Base-by-base conservation (phyloP, 495 filamentous ascomycete species). In the Penicillium diatomitis region DNA sequence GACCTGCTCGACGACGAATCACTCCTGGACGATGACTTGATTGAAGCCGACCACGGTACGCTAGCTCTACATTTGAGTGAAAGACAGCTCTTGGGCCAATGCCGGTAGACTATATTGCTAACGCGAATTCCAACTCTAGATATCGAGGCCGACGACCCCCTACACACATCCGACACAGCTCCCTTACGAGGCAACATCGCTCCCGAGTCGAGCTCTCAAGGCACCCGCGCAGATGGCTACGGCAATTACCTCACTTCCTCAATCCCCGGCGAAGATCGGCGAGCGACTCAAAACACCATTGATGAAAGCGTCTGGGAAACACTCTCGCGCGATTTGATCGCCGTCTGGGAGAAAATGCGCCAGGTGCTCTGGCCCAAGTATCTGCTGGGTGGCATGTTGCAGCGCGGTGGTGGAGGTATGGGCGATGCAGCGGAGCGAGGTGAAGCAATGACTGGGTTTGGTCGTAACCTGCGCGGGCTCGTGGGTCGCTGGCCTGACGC, bases 281-380 rank as follows among this genome's bases (percentile, higher is more conserved):
- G 86, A 46, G 90, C 94, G 37, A 81, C 88, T 8, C 81, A 80
- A 48, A 94, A 92, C 70, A 99, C 92, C 39, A 94, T 99, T 66
- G 94, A 97, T 68, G 92, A 99, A 68, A 86, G 77, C 6, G 92
- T 97, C 41, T 97, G 91, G 92, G 85, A 90, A 31, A 99, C 92
- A 8, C 71, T 99, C 48, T 85, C 85, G 38, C 84, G 92, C 47
- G 92, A 99, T 65, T 71, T 97, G 58, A 65, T 90, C 11, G 92
- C 90, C 37, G 88, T 97, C 29, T 97, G 92, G 89, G 83, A 86
- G 69, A 96, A 96, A 76, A 88, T 97, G 87, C 82, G 85, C 67
- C 91, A 94, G 69, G 92, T 98, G n/a, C 80, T 98, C 42, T 98
- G 87, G 68, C 92, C 92, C 3, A 91, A 92, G 61, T 96, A 96